These are phyloP conservation scores for Pleurotus ostreatus DNA, from an alignment of 768 basidiomycete species.

Conservation along the genomic window DNA sequence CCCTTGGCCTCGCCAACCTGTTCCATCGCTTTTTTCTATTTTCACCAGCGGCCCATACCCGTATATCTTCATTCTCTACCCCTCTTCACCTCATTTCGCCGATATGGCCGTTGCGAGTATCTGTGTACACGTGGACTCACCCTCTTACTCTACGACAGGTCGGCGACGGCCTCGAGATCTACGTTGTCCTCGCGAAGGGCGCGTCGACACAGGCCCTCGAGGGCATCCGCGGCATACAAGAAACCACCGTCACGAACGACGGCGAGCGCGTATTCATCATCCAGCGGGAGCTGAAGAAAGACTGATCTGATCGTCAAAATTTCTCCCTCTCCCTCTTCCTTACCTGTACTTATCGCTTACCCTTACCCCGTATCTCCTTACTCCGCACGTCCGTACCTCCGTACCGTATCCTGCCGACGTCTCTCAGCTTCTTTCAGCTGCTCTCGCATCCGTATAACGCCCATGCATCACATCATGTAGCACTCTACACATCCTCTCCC, in stretches of 20 bases:
- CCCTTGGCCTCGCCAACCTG: not conserved
- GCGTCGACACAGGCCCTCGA: conserved; percentile 58
- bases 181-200: conserved; percentile 73
- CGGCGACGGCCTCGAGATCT: conserved; percentile 93
- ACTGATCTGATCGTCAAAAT: conserved; percentile 32
- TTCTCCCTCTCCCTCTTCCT: not conserved
- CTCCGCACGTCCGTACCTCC: not conserved
- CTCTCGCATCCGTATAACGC: not conserved
- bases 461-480: too few species aligned
- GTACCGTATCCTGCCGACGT: not conserved
- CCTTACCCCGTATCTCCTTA: not conserved
- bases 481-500: not conserved
- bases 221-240: conserved; percentile 51
- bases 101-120: too few species aligned
- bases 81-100: not conserved
- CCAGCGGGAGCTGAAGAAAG: conserved; percentile 79
- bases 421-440: not conserved
- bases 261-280: conserved; percentile 77
- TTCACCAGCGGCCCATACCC: not conserved
- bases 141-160: conserved; percentile 45
- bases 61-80: too few species aligned
- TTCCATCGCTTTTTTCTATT: not conserved
- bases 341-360: not conserved
- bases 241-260: conserved; percentile 55
- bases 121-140: too few species aligned